Evolutionary conservation across 2,329 filamentous ascomycete genomes (phyloP).

Genomic region (Fusarium buxicola): DNA sequence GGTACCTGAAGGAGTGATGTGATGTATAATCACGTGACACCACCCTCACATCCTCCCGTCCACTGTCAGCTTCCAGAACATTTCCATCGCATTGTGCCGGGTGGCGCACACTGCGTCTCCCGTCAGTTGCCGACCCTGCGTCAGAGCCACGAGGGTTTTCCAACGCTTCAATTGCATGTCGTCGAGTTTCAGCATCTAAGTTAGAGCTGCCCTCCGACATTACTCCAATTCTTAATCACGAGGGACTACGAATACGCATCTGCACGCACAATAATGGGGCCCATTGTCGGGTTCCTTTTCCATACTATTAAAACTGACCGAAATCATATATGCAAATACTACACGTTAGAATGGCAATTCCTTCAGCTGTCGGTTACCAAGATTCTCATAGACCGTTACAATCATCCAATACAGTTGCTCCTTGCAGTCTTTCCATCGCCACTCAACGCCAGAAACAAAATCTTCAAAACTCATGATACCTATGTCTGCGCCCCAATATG

Average conservation of each 20-base stretch:
- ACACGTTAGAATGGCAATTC: not conserved
- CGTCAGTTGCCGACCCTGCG: not conserved
- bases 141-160: not conserved
- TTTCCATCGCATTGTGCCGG: constrained; percentile 12
- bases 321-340: not conserved
- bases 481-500: constrained; percentile 32
- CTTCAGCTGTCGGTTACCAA: not conserved
- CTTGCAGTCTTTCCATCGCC: not conserved
- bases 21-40: constrained; percentile 37
- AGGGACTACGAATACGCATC: no score
- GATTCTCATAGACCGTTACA: not conserved
- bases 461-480: constrained; percentile 12
- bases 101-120: constrained; percentile 11
- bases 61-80: constrained; percentile 24
- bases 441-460: constrained; percentile 3
- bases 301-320: no score
- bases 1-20: no score
- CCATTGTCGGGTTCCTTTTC: not conserved
- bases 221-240: no score
- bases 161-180: not conserved
- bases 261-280: not conserved
- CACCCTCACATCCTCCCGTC: not conserved
- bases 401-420: not conserved
- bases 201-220: no score
- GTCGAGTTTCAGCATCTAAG: not conserved